These are phyloP conservation scores for Cladosporium oxysporum DNA, from an alignment of 2,329 filamentous ascomycete genomes.

Conservation along the genomic window DNA sequence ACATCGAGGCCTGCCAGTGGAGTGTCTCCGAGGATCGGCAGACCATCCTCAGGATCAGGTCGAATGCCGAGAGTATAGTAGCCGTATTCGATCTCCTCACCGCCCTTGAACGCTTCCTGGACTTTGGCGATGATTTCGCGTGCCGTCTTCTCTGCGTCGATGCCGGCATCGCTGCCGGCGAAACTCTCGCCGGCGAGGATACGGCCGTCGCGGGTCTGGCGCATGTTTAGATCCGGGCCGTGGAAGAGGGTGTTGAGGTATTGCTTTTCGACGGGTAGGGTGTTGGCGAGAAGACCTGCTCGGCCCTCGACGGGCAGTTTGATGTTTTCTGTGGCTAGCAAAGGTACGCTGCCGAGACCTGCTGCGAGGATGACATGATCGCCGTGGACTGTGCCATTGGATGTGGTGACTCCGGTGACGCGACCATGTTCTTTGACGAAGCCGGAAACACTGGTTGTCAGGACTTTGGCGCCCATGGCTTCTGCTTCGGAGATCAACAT, in stretches of 20 bases:
- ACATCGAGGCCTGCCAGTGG: conserved; percentile 3
- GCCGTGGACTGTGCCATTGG: neutral
- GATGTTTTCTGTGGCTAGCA: conserved; percentile 6
- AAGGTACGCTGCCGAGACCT: conserved; percentile 7
- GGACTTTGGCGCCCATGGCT: neutral
- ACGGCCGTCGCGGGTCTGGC: conserved; percentile 10
- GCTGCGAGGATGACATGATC: conserved; percentile 12
- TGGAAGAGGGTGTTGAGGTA: conserved; percentile 3
- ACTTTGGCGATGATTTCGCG: conserved; percentile 6
- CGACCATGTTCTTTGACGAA: neutral
- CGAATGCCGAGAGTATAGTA: conserved; percentile 8
- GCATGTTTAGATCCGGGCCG: conserved; percentile 8
- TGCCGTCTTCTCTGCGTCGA: conserved; percentile 8
- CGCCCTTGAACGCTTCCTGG: conserved; percentile 1
- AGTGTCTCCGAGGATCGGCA: conserved; percentile 8
- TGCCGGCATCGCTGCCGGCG: conserved; percentile 6
- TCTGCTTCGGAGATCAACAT: neutral
- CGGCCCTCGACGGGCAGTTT: conserved; percentile 8
- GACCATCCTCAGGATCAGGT: conserved; percentile 7
- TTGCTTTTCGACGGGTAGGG: conserved; percentile 1
- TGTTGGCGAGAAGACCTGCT: conserved; percentile 7
- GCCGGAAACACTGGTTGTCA: neutral
- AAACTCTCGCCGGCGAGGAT: conserved; percentile 5
- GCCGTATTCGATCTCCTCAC: conserved; percentile 8
- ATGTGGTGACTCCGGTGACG: neutral